Percentiles rank a stretch among this genome's conserved stretches.
phyloP scores from a whole-genome alignment of 768 basidiomycete species.

The Butyriboletus loyo region DNA sequence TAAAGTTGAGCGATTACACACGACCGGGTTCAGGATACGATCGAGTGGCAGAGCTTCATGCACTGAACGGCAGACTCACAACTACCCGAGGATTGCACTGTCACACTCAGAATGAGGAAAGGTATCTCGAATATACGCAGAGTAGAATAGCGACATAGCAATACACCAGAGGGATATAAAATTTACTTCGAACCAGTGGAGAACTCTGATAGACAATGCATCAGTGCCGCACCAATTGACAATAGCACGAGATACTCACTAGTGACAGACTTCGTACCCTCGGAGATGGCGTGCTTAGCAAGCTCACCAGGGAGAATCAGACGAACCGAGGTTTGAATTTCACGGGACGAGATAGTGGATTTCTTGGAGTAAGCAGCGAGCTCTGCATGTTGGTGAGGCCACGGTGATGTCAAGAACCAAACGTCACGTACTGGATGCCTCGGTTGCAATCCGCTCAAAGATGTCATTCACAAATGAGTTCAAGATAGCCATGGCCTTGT shows the following conservation, averaged over 20 bases:
- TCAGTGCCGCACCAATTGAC: constrained; percentile 1
- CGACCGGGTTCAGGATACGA: no score
- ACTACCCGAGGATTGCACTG: neutral
- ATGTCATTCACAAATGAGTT: constrained; percentile 86
- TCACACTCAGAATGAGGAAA: constrained; percentile 8
- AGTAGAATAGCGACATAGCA: constrained; percentile 34
- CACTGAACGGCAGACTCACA: neutral
- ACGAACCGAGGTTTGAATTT: constrained; percentile 83
- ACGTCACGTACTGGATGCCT: constrained; percentile 58
- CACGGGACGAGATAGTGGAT: constrained; percentile 88
- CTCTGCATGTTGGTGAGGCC: constrained; percentile 37
- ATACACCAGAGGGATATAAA: constrained; percentile 28
- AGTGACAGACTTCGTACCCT: constrained; percentile 74
- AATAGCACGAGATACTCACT: constrained; percentile 39
- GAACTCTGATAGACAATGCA: constrained; percentile 43
- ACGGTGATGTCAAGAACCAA: neutral
- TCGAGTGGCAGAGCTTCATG: no score
- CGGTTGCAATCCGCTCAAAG: constrained; percentile 75
- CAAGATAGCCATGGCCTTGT: constrained; percentile 82
- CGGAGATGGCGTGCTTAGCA: constrained; percentile 85
- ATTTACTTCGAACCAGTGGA: constrained; percentile 56
- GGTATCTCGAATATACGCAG: constrained; percentile 31
- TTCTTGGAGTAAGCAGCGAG: constrained; percentile 87
- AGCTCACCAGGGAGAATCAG: constrained; percentile 84
- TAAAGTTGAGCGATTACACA: no score